A percentile compares a stretch with the other conserved stretches of the same genome.
Conservation (phyloP, 371 early-diverging fungal species). For the Chytridium lagenaria region DNA sequence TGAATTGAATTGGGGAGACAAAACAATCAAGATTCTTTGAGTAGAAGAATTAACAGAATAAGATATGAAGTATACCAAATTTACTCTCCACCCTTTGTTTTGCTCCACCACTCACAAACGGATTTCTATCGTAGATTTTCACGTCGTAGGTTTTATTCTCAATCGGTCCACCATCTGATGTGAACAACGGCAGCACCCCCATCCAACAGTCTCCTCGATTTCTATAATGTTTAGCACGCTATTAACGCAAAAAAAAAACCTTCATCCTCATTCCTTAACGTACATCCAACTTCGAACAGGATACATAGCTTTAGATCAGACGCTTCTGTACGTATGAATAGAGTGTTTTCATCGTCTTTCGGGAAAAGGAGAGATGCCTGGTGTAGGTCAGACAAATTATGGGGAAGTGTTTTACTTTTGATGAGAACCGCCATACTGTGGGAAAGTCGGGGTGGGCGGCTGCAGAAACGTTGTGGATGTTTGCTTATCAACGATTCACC, state of each 20-base stretch:
- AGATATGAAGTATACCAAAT: not conserved
- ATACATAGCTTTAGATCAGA: constrained; percentile 48
- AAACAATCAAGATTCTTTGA: no score
- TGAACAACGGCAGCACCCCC: constrained; percentile 58
- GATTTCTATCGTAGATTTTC: constrained; percentile 47
- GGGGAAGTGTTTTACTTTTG: constrained; percentile 35
- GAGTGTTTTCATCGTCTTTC: constrained; percentile 55
- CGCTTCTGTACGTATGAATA: constrained; percentile 48
- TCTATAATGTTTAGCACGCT: not conserved
- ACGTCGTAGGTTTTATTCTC: constrained; percentile 56
- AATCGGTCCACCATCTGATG: constrained; percentile 49
- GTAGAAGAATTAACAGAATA: no score
- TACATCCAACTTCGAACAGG: constrained; percentile 49
- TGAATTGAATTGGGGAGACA: not conserved
- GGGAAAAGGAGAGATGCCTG: constrained; percentile 54
- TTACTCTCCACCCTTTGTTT: constrained; percentile 24
- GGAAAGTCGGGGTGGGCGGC: constrained; percentile 31
- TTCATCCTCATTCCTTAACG: constrained; percentile 9
- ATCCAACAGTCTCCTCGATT: constrained; percentile 52
- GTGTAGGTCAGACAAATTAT: not conserved
- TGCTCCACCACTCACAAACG: constrained; percentile 36
- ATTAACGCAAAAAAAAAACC: no score
- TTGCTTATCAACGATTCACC: constrained; percentile 43
- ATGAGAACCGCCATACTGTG: constrained; percentile 47
- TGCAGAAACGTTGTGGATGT: constrained; percentile 52